Evolutionary conservation across 306 rosid species (phyloP).

Genomic region (Castanopsis chinensis): DNA sequence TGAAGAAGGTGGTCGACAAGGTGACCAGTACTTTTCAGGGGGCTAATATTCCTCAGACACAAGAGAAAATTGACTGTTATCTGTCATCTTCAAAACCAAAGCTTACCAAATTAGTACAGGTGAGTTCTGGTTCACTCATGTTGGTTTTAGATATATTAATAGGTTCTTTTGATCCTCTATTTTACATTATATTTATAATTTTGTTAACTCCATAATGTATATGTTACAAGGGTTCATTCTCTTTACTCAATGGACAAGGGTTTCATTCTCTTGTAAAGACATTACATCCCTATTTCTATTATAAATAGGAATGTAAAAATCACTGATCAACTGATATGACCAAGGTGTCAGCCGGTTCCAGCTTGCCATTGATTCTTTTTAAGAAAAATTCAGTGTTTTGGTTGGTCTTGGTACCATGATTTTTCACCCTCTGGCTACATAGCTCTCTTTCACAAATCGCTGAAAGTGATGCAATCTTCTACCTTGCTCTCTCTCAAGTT

Average conservation of each 20-base stretch:
- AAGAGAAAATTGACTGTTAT: constrained; percentile 85
- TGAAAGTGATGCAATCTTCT: too few species aligned
- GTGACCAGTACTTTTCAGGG: constrained; percentile 66
- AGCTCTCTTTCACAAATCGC: too few species aligned
- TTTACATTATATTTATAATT: too few species aligned
- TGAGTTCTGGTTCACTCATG: constrained; percentile 43
- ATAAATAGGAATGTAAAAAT: background rate
- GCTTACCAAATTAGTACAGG: constrained; percentile 95
- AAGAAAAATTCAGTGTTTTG: too few species aligned
- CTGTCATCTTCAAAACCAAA: constrained; percentile 71
- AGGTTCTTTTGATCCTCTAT: background rate
- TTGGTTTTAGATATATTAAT: background rate
- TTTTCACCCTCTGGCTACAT: too few species aligned
- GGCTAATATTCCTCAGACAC: constrained; percentile 78
- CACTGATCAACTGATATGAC: too few species aligned
- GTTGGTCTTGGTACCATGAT: too few species aligned
- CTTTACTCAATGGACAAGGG: background rate
- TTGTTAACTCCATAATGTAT: too few species aligned
- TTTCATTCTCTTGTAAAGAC: background rate
- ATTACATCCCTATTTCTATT: background rate
- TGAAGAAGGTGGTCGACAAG: constrained; percentile 94
- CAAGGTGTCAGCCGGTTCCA: too few species aligned
- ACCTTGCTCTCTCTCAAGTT: too few species aligned
- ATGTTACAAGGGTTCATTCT: background rate
- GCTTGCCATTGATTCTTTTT: too few species aligned